phyloP scores from a whole-genome alignment of 768 basidiomycete genomes.

The Termitomyces sp. region DNA sequence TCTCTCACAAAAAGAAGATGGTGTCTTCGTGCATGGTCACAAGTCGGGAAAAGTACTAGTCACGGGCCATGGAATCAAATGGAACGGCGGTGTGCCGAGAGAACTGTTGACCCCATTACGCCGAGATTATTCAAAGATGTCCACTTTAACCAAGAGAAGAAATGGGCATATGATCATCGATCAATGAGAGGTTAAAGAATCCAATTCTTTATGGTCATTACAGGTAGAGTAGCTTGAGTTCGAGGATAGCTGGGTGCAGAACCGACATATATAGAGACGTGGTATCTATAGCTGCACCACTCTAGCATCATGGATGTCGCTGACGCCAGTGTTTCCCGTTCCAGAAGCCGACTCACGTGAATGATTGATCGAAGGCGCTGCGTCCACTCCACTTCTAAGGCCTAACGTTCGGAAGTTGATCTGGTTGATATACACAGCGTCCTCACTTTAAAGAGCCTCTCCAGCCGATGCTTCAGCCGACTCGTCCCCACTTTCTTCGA shows the following conservation, averaged over 20 bases:
- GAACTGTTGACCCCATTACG: background rate
- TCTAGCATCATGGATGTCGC: background rate
- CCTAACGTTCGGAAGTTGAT: background rate
- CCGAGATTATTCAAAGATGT: background rate
- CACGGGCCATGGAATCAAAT: background rate
- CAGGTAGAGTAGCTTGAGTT: background rate
- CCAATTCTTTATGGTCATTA: background rate
- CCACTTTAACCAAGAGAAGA: background rate
- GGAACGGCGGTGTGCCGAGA: background rate
- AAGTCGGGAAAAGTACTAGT: background rate
- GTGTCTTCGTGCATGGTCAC: background rate
- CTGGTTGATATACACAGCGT: background rate
- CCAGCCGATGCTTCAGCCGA: background rate
- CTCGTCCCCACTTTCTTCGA: slow-evolving; percentile 12
- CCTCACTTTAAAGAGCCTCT: slow-evolving; percentile 2
- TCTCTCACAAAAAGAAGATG: background rate
- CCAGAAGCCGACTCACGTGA: background rate
- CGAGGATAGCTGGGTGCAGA: background rate
- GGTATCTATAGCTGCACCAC: background rate
- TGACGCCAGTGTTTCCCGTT: background rate
- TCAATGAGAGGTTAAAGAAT: background rate
- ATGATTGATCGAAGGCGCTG: background rate
- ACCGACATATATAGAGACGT: background rate
- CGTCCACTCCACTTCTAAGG: background rate
- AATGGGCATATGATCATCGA: background rate